Conservation (phyloP, 306 rosid genomes). For the Quercus rubra region DNA sequence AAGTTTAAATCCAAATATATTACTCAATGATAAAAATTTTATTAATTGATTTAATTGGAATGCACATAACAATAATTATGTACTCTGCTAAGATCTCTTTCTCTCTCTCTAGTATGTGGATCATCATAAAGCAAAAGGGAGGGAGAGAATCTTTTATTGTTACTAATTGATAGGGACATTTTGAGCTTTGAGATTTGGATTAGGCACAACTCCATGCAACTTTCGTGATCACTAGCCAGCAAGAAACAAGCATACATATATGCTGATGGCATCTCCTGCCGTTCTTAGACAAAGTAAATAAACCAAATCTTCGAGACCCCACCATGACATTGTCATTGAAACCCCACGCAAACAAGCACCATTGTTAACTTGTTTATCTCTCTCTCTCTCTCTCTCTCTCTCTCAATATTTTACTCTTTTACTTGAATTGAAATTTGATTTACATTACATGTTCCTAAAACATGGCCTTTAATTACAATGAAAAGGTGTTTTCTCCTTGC, state of each 20-base stretch:
- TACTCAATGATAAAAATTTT: too few relatives aligned
- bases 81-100: accelerated
- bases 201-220: constrained; percentile 45
- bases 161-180: constrained; percentile 36
- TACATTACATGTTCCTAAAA: constrained; percentile 4
- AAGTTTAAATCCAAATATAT: too few relatives aligned
- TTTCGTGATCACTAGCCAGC: constrained; percentile 48
- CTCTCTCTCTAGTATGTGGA: background rate
- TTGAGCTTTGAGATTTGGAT: constrained; percentile 42
- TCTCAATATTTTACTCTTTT: background rate
- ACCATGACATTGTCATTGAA: constrained; percentile 18
- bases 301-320: constrained; percentile 34
- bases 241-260: constrained; percentile 27
- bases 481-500: background rate
- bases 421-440: constrained; percentile 17
- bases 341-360: constrained; percentile 1
- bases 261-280: constrained; percentile 30
- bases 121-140: constrained; percentile 19
- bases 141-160: constrained; percentile 35
- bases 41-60: too few relatives aligned
- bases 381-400: too few relatives aligned
- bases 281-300: background rate
- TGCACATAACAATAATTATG: too few relatives aligned
- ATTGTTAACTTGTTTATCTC: background rate
- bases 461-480: background rate